A percentile compares a stretch with the other conserved stretches of the same genome.
These are phyloP conservation scores for Dissoconium aciculare DNA, from an alignment of 2,329 filamentous ascomycete genomes.

Conservation along the genomic window DNA sequence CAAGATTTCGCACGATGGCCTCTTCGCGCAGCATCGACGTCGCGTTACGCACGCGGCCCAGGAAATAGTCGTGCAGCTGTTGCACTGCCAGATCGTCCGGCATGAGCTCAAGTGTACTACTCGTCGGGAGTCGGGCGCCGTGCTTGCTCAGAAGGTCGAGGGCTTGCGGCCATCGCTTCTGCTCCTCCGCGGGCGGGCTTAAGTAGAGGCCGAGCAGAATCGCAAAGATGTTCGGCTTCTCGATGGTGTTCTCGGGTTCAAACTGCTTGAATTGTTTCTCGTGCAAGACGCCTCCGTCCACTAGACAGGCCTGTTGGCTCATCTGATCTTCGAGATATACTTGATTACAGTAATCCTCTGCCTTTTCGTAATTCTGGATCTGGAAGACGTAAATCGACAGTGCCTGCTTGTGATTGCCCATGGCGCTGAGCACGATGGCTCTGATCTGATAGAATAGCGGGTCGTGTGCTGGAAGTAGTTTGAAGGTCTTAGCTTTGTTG, in stretches of 20 bases:
- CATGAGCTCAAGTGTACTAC: constrained; percentile 72
- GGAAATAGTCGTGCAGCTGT: constrained; percentile 80
- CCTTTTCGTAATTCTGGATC: constrained; percentile 70
- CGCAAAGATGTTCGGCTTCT: constrained; percentile 70
- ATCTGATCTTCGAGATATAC: constrained; percentile 47
- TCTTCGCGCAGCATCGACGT: constrained; percentile 70
- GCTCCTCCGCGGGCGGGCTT: constrained; percentile 57
- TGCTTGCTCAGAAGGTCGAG: constrained; percentile 81
- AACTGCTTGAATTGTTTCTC: constrained; percentile 21
- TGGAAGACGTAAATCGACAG: constrained; percentile 97
- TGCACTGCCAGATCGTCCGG: constrained; percentile 63
- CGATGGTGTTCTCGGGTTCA: constrained; percentile 35
- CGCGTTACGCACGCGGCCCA: constrained; percentile 71
- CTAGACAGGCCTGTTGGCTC: constrained; percentile 14
- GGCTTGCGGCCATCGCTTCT: constrained; percentile 53
- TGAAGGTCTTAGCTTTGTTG: constrained; percentile 50
- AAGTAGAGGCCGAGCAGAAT: constrained; percentile 82
- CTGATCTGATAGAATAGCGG: constrained; percentile 75
- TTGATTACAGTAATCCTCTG: constrained; percentile 95
- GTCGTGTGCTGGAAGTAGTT: constrained; percentile 65
- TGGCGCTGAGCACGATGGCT: constrained; percentile 81
- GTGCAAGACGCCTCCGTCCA: constrained; percentile 13
- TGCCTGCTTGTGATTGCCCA: constrained; percentile 89
- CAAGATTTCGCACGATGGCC: constrained; percentile 59
- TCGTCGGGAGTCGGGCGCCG: constrained; percentile 76